These are phyloP conservation scores for Rickenella mellea DNA, from an alignment of 768 basidiomycete genomes.

Conservation along the genomic window DNA sequence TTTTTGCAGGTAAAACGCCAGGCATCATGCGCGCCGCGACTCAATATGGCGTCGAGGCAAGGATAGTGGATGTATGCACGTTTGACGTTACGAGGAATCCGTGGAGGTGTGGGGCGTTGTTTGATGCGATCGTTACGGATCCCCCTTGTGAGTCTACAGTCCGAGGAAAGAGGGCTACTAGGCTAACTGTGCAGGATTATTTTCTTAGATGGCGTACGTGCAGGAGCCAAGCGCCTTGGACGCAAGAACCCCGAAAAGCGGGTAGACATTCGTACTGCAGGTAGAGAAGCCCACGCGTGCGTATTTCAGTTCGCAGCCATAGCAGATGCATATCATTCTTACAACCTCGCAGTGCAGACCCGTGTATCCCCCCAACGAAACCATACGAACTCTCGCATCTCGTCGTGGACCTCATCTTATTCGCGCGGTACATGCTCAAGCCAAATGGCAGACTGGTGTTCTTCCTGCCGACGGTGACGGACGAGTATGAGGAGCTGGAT, in stretches of 20 bases:
- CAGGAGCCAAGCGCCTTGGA: constrained; percentile 76
- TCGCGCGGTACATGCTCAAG: constrained; percentile 77
- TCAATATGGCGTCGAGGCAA: constrained; percentile 70
- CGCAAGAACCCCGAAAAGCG: constrained; percentile 42
- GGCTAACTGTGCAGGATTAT: constrained; percentile 1
- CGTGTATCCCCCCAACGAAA: constrained; percentile 82
- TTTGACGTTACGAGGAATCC: constrained; percentile 91
- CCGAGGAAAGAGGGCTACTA: neutral
- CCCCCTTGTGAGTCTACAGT: constrained; percentile 66
- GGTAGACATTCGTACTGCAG: constrained; percentile 13
- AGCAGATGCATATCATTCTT: neutral
- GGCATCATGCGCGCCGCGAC: constrained; percentile 74
- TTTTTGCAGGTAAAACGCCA: constrained; percentile 31
- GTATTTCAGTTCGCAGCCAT: neutral
- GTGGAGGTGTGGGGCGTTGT: constrained; percentile 79
- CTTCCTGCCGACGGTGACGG: constrained; percentile 88
- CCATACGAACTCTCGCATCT: constrained; percentile 89
- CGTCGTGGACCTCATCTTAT: constrained; percentile 67
- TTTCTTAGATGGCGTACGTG: constrained; percentile 78
- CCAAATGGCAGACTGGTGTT: constrained; percentile 88
- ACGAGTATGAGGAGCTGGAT: constrained; percentile 86
- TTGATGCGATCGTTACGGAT: constrained; percentile 93
- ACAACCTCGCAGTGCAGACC: constrained; percentile 17
- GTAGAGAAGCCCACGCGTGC: constrained; percentile 7
- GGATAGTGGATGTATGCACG: constrained; percentile 77